Conservation (phyloP, 139 green algal species). For the Tetradesmus lagerheimii region DNA sequence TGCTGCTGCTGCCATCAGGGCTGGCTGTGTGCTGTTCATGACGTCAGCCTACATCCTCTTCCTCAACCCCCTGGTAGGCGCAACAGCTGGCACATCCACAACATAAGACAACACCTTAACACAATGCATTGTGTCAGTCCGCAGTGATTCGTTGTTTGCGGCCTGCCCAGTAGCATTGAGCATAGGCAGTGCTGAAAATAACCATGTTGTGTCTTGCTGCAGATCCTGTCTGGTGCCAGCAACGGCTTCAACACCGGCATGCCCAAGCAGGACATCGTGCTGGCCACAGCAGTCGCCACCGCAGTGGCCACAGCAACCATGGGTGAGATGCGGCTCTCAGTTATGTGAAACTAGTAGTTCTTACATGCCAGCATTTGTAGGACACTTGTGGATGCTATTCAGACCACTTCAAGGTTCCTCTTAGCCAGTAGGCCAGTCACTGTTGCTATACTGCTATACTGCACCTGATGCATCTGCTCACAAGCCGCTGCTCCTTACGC, state of each 20-base stretch:
- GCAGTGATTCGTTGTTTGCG: too few species aligned
- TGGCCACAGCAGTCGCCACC: conserved; percentile 51
- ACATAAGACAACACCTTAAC: too few species aligned
- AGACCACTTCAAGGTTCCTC: too few species aligned
- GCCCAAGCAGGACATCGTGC: conserved; percentile 51
- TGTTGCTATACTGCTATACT: too few species aligned
- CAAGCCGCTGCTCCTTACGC: background rate
- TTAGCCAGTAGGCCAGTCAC: too few species aligned
- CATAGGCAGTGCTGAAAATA: too few species aligned
- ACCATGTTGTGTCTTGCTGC: background rate
- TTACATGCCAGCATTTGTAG: too few species aligned
- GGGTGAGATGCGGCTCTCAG: background rate
- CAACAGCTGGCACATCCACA: background rate
- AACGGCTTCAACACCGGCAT: conserved; percentile 54
- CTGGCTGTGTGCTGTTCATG: conserved; percentile 60
- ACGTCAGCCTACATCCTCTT: conserved; percentile 57
- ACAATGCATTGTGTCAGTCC: too few species aligned
- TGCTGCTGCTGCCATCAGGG: conserved; percentile 30
- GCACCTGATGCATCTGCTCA: background rate
- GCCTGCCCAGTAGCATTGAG: background rate
- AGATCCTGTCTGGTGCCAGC: conserved; percentile 35
- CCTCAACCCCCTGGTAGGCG: conserved; percentile 42
- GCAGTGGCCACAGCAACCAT: conserved; percentile 49
- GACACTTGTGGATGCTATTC: too few species aligned
- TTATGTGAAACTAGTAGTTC: too few species aligned